Conservation (phyloP, 2,329 filamentous ascomycete genomes). For the Alternaria arborescens region DNA sequence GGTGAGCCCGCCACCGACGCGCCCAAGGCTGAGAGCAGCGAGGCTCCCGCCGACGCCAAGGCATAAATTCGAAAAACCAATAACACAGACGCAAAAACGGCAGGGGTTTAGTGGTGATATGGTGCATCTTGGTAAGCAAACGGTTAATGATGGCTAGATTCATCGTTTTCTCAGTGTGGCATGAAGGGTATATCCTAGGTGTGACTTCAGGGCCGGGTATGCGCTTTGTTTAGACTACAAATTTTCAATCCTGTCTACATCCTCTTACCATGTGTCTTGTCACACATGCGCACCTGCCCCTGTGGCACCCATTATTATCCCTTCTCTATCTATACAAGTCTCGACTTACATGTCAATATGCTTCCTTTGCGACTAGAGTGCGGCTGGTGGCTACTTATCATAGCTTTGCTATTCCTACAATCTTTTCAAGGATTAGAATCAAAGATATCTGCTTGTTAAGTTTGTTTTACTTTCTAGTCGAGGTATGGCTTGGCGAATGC, state of each 20-base stretch:
- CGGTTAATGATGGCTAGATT: conserved; percentile 40
- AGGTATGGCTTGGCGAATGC: not conserved
- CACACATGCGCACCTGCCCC: not conserved
- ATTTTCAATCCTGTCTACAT: conserved; percentile 49
- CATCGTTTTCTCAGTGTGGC: conserved; percentile 39
- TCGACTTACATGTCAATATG: not conserved
- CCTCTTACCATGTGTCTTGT: conserved; percentile 15
- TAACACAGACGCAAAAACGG: conserved; percentile 45
- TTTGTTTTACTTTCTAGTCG: too few species aligned
- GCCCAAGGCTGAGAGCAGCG: conserved; percentile 51
- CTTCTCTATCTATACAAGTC: not conserved
- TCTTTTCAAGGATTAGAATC: conserved; percentile 1
- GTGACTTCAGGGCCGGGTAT: conserved; percentile 40
- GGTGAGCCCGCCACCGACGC: conserved; percentile 64
- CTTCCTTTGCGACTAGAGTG: not conserved
- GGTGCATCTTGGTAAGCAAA: conserved; percentile 46
- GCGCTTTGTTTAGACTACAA: conserved; percentile 50
- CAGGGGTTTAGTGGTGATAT: conserved; percentile 35
- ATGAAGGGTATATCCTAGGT: conserved; percentile 42
- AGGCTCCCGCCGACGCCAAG: conserved; percentile 70
- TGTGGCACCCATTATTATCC: not conserved
- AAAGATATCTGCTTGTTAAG: not conserved
- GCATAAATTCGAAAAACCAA: conserved; percentile 41
- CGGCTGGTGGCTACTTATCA: not conserved
- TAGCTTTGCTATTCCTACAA: conserved; percentile 1